Percentiles rank a stretch among this genome's conserved stretches.
phyloP scores from a whole-genome alignment of 768 basidiomycete genomes.

The Melanogaster broomeanus region DNA sequence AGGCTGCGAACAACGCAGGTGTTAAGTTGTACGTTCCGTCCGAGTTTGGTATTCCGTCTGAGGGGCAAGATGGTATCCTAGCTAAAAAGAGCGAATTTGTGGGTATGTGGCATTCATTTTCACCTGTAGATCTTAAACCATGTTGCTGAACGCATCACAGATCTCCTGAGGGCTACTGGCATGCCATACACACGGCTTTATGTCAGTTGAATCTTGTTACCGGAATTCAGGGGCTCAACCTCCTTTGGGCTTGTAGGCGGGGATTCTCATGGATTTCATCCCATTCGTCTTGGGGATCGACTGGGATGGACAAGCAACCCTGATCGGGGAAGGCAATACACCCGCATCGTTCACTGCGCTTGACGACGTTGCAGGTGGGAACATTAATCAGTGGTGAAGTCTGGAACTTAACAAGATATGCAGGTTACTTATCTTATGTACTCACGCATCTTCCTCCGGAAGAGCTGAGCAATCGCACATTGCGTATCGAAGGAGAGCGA shows the following conservation, averaged over 20 bases:
- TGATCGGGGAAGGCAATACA: slow-evolving; percentile 22
- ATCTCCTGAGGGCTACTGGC: slow-evolving; percentile 12
- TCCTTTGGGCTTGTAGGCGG: slow-evolving; percentile 7
- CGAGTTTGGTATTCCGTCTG: slow-evolving; percentile 26
- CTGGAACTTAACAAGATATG: not conserved
- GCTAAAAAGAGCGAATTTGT: slow-evolving; percentile 18
- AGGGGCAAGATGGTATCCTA: slow-evolving; percentile 19
- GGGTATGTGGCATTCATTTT: not conserved
- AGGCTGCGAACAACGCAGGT: slow-evolving; percentile 30
- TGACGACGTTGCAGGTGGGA: slow-evolving; percentile 20
- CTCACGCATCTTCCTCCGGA: slow-evolving; percentile 14
- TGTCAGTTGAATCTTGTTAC: slow-evolving; percentile 9
- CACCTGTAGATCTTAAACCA: not conserved
- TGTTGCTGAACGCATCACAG: not conserved
- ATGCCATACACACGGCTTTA: slow-evolving; percentile 22
- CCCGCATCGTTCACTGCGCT: slow-evolving; percentile 26
- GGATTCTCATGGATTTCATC: slow-evolving; percentile 25
- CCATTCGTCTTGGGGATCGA: slow-evolving; percentile 22
- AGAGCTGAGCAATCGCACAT: slow-evolving; percentile 11
- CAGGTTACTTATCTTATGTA: slow-evolving; percentile 23
- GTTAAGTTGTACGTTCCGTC: slow-evolving; percentile 34
- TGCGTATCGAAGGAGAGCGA: slow-evolving; percentile 21
- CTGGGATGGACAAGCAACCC: slow-evolving; percentile 11
- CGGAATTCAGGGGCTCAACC: not conserved
- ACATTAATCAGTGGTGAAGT: not conserved